phyloP scores from a whole-genome alignment of 106 monocot genomes.

The Agapanthus africanus region DNA sequence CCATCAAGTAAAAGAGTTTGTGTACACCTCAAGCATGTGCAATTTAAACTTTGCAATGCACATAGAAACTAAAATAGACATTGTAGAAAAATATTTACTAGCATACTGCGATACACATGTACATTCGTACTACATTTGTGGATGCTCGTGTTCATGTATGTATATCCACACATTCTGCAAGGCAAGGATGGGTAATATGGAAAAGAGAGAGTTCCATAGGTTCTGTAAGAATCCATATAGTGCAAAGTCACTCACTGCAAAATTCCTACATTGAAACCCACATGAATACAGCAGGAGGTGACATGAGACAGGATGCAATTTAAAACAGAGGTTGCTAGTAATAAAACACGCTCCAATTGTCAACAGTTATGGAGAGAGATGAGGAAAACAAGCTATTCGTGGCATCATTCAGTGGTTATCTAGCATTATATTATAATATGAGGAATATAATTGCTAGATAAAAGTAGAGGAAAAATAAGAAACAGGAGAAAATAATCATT shows the following conservation, averaged over 20 bases:
- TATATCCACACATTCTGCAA: too few species aligned
- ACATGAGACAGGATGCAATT: not conserved
- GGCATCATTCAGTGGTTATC: not conserved
- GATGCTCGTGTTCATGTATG: too few species aligned
- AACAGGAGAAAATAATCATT: not conserved
- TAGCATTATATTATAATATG: too few species aligned
- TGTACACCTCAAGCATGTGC: not conserved
- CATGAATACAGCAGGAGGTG: not conserved
- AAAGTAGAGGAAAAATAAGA: not conserved
- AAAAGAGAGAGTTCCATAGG: too few species aligned
- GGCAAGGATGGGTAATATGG: too few species aligned
- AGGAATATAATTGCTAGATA: not conserved
- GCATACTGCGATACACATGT: too few species aligned
- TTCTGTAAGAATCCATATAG: not conserved
- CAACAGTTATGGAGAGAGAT: not conserved
- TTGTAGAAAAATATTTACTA: too few species aligned
- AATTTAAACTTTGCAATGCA: not conserved
- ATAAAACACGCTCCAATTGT: not conserved
- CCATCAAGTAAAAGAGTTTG: not conserved
- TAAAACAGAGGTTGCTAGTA: not conserved
- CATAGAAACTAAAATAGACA: too few species aligned
- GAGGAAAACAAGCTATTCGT: not conserved
- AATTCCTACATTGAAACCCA: not conserved
- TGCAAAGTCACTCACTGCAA: not conserved
- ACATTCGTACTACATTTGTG: not conserved